phyloP scores from a whole-genome alignment of 129 eudicot genomes.

The Deinandra increscens region DNA sequence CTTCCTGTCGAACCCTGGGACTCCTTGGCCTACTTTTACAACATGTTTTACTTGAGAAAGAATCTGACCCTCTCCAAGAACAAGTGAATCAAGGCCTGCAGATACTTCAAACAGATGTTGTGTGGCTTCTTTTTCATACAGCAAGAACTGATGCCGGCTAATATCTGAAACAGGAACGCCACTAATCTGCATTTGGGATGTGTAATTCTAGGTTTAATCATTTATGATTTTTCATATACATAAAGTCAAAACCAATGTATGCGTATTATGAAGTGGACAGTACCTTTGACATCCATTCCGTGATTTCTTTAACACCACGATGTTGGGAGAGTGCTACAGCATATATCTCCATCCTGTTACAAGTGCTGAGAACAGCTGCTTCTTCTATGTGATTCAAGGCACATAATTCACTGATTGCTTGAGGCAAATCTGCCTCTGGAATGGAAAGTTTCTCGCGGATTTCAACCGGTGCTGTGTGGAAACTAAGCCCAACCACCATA shows the following conservation, averaged over 20 bases:
- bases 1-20: constrained; percentile 74
- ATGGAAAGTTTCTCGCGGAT: constrained; percentile 89
- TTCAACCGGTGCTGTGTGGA: constrained; percentile 83
- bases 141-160: constrained; percentile 57
- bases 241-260: neutral
- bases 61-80: constrained; percentile 91
- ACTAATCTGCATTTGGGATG: constrained; percentile 45
- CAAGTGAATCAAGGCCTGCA: constrained; percentile 83
- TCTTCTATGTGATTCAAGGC: constrained; percentile 76
- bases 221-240: neutral
- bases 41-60: constrained; percentile 85
- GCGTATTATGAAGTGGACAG: neutral
- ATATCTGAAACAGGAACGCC: constrained; percentile 70
- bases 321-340: constrained; percentile 78
- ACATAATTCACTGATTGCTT: constrained; percentile 71
- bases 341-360: constrained; percentile 88
- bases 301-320: constrained; percentile 85
- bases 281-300: constrained; percentile 98
- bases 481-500: constrained; percentile 69
- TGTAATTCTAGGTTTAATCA: neutral
- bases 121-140: constrained; percentile 69
- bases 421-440: constrained; percentile 76
- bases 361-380: constrained; percentile 89
- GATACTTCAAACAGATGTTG: constrained; percentile 79
- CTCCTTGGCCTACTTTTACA: constrained; percentile 60